Evolutionary conservation across 1,284 basidiomycete species (phyloP), one percentile per base, ranked within the genome.

Genomic region (Grifola frondosa): DNA sequence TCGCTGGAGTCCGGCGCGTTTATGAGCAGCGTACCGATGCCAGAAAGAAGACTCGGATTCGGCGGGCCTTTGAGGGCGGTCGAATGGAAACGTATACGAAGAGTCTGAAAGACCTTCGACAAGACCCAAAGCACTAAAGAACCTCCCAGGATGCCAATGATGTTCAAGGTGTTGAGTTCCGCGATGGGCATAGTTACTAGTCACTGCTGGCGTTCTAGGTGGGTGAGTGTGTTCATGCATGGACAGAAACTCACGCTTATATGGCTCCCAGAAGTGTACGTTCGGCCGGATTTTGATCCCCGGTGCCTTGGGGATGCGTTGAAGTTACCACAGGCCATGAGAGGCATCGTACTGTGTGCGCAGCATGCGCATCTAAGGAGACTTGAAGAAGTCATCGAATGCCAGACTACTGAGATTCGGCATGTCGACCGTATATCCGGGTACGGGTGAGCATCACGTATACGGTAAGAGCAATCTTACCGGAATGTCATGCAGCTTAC

Each of bases 31-130:
- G 47, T 50, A 3, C 48, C 40, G 9, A 58, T 40, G 5, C 66
- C 66, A 35, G 57, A 66, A 29, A 59, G 26, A 22, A 60, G 30
- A 35, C 57, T 65, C 2, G 56, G 50, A 28, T 47, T 50, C 0
- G 61, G 53, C 2, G 67, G 67, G 2, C 67, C 62, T 3, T 48
- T 46, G 13, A 69, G 61, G n/a, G 55, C 53, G 1, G 68, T 69
- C 3, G 57, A 56, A 20, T 38, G 46, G 29, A 29, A 50, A 31
- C 26, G 49, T 7, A 11, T 40, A 24, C 25, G 22, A 42, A 49
- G n/a, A 17, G 44, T 22, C 29, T 46, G 21, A 12, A 49, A 16
- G 37, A 48, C 6, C 30, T 46, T 53, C 40, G 51, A 33, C 12
- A 51, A 7, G n/a, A 48, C 32, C 24, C 54, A 61, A 13, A 54